These are phyloP conservation scores for Blastobotrys apis DNA, from an alignment of 1,139 yeast genomes.

Conservation along the genomic window DNA sequence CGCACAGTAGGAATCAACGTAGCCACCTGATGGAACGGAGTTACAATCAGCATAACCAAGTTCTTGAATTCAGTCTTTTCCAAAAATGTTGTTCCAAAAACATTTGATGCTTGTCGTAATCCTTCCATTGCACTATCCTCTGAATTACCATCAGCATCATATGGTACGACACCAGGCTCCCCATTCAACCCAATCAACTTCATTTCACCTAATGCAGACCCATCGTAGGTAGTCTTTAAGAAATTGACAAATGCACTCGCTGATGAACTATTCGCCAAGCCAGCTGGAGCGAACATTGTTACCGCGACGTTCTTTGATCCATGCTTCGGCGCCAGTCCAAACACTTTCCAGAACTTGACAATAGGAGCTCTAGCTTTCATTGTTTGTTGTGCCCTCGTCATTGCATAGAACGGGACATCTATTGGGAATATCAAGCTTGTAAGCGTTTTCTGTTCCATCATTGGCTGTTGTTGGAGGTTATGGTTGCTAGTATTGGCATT, in stretches of 20 bases:
- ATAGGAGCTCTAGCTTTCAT: slow-evolving; percentile 36
- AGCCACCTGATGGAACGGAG: slow-evolving; percentile 16
- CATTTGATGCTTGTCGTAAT: slow-evolving; percentile 3
- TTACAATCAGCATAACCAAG: slow-evolving; percentile 13
- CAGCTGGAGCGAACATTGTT: slow-evolving; percentile 31
- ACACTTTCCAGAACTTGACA: slow-evolving; percentile 37
- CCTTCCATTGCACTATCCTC: slow-evolving; percentile 12
- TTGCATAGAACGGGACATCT: slow-evolving; percentile 30
- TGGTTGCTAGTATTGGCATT: background rate
- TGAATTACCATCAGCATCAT: background rate
- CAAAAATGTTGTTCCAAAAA: slow-evolving; percentile 7
- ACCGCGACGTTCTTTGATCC: slow-evolving; percentile 32
- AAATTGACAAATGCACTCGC: slow-evolving; percentile 27
- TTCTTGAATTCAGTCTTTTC: slow-evolving; percentile 1
- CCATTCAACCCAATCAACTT: slow-evolving; percentile 28
- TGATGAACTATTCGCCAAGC: slow-evolving; percentile 27
- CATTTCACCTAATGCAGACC: slow-evolving; percentile 35
- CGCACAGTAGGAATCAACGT: slow-evolving; percentile 12
- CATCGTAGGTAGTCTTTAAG: slow-evolving; percentile 36
- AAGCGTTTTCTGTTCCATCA: slow-evolving; percentile 3
- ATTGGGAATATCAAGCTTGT: slow-evolving; percentile 19
- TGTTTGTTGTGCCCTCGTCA: slow-evolving; percentile 28
- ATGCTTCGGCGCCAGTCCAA: slow-evolving; percentile 36
- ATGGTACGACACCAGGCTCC: slow-evolving; percentile 20
- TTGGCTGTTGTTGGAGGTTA: background rate